Evolutionary conservation across 768 basidiomycete genomes (phyloP).

Genomic region (Leucosporidium scottii): DNA sequence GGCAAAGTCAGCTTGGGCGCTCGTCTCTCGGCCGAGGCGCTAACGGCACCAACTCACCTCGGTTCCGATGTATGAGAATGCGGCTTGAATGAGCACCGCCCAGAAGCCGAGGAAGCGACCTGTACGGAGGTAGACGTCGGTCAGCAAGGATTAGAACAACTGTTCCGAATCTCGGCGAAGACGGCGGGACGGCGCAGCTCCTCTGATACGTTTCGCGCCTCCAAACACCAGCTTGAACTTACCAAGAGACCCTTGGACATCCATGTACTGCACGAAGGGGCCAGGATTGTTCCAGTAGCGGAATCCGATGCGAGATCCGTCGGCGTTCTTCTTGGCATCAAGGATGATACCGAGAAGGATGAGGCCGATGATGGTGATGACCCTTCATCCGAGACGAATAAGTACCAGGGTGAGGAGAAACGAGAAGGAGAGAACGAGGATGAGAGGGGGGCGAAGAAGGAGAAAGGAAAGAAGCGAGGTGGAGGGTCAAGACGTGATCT

Average conservation of each 20-base stretch:
- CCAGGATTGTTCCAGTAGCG: conserved; percentile 58
- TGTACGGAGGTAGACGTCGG: conserved; percentile 45
- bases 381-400: conserved; percentile 7
- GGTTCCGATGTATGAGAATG: conserved; percentile 54
- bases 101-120: conserved; percentile 71
- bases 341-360: conserved; percentile 47
- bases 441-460: no score
- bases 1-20: neutral
- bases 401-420: no score
- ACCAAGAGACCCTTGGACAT: conserved; percentile 49
- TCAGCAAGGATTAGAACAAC: conserved; percentile 37
- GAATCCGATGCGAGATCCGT: conserved; percentile 37
- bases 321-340: neutral
- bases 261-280: conserved; percentile 65
- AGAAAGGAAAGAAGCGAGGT: no score
- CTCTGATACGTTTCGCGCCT: no score
- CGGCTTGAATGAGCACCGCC: conserved; percentile 50
- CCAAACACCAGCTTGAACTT: conserved; percentile 43
- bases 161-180: no score
- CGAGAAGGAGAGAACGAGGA: no score
- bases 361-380: conserved; percentile 38
- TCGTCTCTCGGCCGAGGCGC: neutral
- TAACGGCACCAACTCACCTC: conserved; percentile 25
- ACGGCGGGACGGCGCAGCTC: no score
- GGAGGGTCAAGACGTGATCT: no score